These are phyloP conservation scores for Tetradesmus lagerheimii DNA, from an alignment of 139 green algal genomes.

Conservation along the genomic window DNA sequence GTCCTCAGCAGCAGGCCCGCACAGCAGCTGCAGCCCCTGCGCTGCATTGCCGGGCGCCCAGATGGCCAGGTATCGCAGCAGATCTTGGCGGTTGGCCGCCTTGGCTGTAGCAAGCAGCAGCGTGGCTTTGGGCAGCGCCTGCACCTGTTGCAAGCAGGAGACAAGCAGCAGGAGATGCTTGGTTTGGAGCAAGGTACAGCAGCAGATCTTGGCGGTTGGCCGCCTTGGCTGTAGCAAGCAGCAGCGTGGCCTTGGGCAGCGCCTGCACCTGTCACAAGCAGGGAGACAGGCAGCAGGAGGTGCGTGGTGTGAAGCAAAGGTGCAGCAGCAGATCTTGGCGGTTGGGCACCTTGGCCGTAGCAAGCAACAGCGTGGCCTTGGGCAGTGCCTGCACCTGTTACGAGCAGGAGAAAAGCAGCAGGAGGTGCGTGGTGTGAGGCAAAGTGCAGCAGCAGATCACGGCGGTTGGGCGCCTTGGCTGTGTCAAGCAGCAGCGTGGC, in stretches of 20 bases:
- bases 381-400: constrained; percentile 65
- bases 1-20: constrained; percentile 40
- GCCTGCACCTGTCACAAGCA: not conserved
- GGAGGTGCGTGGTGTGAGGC: no score
- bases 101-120: constrained; percentile 65
- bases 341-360: constrained; percentile 36
- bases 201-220: constrained; percentile 4
- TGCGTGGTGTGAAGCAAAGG: no score
- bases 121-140: constrained; percentile 68
- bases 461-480: constrained; percentile 5
- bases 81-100: not conserved
- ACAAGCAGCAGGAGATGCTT: not conserved
- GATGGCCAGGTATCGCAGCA: constrained; percentile 11
- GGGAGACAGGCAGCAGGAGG: no score
- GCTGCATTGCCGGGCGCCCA: constrained; percentile 38
- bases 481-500: constrained; percentile 55
- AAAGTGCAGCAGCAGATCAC: not conserved
- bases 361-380: constrained; percentile 69
- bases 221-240: constrained; percentile 55
- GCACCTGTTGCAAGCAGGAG: constrained; percentile 42
- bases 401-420: no score
- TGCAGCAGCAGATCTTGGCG: constrained; percentile 6
- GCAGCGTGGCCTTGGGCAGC: not conserved
- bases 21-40: constrained; percentile 78
- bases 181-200: constrained; percentile 40